Percentiles rank a stretch among this genome's conserved stretches.
phyloP scores from a whole-genome alignment of 2,329 filamentous ascomycete genomes.

The Monosporascus sp. region DNA sequence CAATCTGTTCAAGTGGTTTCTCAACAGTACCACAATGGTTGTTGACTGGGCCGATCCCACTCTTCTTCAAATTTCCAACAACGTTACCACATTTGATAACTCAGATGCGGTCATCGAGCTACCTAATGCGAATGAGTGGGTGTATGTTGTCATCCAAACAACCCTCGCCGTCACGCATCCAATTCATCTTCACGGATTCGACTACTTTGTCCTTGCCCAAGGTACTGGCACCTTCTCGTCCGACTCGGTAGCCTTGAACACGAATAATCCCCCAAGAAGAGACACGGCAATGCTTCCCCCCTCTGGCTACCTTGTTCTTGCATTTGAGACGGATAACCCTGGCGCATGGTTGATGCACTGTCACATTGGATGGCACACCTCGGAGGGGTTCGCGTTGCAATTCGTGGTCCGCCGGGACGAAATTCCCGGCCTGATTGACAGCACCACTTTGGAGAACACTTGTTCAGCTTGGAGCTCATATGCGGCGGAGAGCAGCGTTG shows the following conservation, averaged over 20 bases:
- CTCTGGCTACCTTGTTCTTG: slow-evolving; percentile 42
- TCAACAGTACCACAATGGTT: slow-evolving; percentile 41
- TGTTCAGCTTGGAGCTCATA: slow-evolving; percentile 25
- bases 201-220: slow-evolving; percentile 33
- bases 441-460: slow-evolving; percentile 16
- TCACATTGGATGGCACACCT: slow-evolving; percentile 43
- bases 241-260: slow-evolving; percentile 25
- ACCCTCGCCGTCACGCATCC: slow-evolving; percentile 19
- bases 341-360: slow-evolving; percentile 39
- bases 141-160: slow-evolving; percentile 28
- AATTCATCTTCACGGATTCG: slow-evolving; percentile 40
- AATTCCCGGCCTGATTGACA: slow-evolving; percentile 15
- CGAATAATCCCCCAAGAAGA: slow-evolving; percentile 41
- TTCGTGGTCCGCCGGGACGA: slow-evolving; percentile 35
- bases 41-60: slow-evolving; percentile 45
- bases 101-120: slow-evolving; percentile 26
- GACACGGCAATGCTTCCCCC: slow-evolving; percentile 41
- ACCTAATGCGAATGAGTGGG: slow-evolving; percentile 24
- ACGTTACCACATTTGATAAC: slow-evolving; percentile 17
- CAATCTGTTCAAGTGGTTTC: slow-evolving; percentile 40
- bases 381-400: slow-evolving; percentile 45
- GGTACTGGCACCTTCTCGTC: slow-evolving; percentile 22
- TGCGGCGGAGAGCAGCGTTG: slow-evolving; percentile 3
- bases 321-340: slow-evolving; percentile 47
- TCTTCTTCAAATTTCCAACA: slow-evolving; percentile 24